Base-by-base conservation (phyloP, 441 rosid genomes). In the Metrosideros polymorpha region DNA sequence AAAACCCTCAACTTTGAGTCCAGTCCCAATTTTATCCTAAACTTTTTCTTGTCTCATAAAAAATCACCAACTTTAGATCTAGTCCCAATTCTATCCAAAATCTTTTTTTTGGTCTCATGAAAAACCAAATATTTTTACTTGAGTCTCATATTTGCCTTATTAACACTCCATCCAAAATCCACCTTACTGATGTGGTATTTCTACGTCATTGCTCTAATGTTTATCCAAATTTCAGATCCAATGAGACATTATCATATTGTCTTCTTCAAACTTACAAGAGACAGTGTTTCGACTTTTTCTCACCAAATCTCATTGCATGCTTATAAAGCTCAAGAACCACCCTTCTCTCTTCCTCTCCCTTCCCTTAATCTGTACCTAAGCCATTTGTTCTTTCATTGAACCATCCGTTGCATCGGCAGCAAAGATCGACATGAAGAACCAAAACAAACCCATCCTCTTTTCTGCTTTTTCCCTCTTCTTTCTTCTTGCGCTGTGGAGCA, bases 381-480 rank as follows among this genome's bases (percentile, higher is more conserved):
- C 27, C 27, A 35, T 66, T 66, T 35, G 15, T 35, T 66, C 45
- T 66, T 66, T 35, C 45, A 9, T 66, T 6, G 15, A 66, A 66
- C 17, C 27, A 35, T 66, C 27, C 6, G 14, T 35, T 14, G 27
- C 77, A 66, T 66, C 27, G 8, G 8, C 45, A 0, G 45, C 45
- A 10, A 35, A 66, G 2, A 66, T 66, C 43, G 45, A 43, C 83
- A 91, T 89, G 91, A 89, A 75, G 85, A 35, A 85, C 22, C 87
- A 66, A 54, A 87, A 45, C 82, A 52, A 42, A 51, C 71, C 56
- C 90, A 42, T 82, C 10, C 84, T 84, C 63, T 45, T 54, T 82
- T n/a, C 87, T 35, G n/a, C 43, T 85, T n/a, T 71, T 84, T 39
- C 90, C 9, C 17, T 85, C 71, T 29, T 86, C 39, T 27, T 32